Evolutionary conservation across 1,284 basidiomycete species (phyloP).

Genomic region (Melampsora larici-populina): DNA sequence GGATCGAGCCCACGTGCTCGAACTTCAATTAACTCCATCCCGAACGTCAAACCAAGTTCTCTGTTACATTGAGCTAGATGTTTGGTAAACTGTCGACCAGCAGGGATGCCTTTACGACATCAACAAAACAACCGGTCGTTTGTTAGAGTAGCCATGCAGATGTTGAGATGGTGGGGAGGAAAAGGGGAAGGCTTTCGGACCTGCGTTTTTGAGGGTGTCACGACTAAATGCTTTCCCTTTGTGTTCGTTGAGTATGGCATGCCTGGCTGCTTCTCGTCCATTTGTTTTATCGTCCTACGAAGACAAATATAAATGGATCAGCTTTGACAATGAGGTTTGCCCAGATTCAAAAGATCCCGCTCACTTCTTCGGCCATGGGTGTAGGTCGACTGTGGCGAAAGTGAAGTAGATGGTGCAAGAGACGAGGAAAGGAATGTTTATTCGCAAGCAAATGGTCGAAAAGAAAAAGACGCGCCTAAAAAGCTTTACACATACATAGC

Average conservation of each 20-base stretch:
- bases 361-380: no score
- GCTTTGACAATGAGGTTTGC: background rate
- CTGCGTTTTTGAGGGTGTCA: background rate
- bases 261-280: background rate
- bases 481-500: no score
- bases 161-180: background rate
- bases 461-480: no score
- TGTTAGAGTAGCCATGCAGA: background rate
- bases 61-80: conserved; percentile 20
- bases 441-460: no score
- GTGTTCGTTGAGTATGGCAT: background rate
- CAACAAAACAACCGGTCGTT: background rate
- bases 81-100: conserved; percentile 26
- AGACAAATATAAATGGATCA: background rate
- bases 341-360: no score
- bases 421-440: no score
- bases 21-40: conserved; percentile 41
- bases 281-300: background rate
- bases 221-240: background rate
- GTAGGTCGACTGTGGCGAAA: no score
- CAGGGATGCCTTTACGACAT: background rate
- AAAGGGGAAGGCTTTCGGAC: background rate
- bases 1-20: conserved; percentile 30
- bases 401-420: no score
- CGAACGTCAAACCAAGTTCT: conserved; percentile 30